These are phyloP conservation scores for Rhododendron griersonianum DNA, from an alignment of 148 eudicot genomes.

Conservation along the genomic window DNA sequence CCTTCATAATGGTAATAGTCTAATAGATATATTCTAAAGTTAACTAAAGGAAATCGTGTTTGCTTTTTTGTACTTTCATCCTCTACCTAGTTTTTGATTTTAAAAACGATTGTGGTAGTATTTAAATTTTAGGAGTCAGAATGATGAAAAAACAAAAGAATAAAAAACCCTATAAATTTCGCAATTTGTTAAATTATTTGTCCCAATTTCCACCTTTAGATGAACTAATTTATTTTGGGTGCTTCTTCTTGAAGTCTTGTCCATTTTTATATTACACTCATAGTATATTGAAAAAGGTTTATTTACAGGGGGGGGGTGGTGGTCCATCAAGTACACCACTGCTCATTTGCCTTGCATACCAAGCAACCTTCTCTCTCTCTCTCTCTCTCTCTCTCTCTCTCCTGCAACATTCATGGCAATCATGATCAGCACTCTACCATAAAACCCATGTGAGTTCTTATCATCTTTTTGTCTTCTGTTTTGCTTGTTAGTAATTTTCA, in stretches of 20 bases:
- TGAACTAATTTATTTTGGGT: slow-evolving; percentile 14
- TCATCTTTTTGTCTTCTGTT: slow-evolving; percentile 25
- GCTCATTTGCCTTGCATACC: slow-evolving; percentile 81
- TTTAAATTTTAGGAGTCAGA: no score
- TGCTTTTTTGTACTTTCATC: neutral
- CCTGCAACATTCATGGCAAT: slow-evolving; percentile 52
- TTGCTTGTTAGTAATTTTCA: neutral
- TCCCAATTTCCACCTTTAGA: neutral
- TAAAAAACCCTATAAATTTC: neutral
- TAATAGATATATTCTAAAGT: neutral
- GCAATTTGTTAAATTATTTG: neutral
- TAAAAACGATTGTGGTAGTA: neutral
- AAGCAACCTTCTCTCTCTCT: slow-evolving; percentile 56
- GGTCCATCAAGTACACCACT: slow-evolving; percentile 46
- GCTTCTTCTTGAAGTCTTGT: slow-evolving; percentile 22
- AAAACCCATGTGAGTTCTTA: slow-evolving; percentile 62
- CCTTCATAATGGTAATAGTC: no score
- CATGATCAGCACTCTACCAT: slow-evolving; percentile 51
- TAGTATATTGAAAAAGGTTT: neutral
- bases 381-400: slow-evolving; percentile 31
- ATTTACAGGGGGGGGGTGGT: slow-evolving; percentile 28
- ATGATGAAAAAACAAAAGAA: neutral
- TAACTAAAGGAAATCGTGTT: neutral
- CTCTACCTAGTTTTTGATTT: neutral
- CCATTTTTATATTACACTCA: neutral